A percentile compares a stretch with the other conserved stretches of the same genome.
These are phyloP conservation scores for Dianthus caryophyllus DNA, from an alignment of 148 eudicot genomes.

Conservation along the genomic window DNA sequence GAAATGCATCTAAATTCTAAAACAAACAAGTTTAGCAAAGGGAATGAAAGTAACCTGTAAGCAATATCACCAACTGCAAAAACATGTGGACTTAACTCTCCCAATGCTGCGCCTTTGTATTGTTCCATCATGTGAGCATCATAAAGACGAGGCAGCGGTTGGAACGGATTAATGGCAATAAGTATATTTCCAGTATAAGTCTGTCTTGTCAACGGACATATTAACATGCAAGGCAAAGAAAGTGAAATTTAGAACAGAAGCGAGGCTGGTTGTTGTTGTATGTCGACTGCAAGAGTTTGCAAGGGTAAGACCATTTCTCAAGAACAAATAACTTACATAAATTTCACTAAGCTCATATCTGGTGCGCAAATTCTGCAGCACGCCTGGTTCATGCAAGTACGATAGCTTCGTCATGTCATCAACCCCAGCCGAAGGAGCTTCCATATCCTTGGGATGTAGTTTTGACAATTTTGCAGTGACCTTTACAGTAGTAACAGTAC, in stretches of 20 bases:
- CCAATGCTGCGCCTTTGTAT: conserved; percentile 92
- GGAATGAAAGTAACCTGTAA: conserved; percentile 52
- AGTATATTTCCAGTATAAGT: conserved; percentile 97
- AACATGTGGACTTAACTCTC: conserved; percentile 94
- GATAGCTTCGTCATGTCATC: conserved; percentile 98
- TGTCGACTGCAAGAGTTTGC: too few species aligned
- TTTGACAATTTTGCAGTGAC: conserved; percentile 70
- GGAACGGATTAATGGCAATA: conserved; percentile 96
- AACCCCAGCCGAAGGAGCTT: conserved; percentile 96
- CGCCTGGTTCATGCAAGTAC: conserved; percentile 98
- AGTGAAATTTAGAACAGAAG: neutral
- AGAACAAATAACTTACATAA: conserved; percentile 51
- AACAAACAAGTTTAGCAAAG: conserved; percentile 10
- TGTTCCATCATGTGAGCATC: conserved; percentile 96
- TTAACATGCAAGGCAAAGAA: conserved; percentile 10
- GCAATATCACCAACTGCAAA: conserved; percentile 98
- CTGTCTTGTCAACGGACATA: conserved; percentile 40
- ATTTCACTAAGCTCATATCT: conserved; percentile 98
- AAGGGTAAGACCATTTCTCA: too few species aligned
- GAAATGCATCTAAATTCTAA: conserved; percentile 28
- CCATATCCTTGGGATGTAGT: conserved; percentile 80
- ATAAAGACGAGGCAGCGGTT: conserved; percentile 88
- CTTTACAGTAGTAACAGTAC: too few species aligned
- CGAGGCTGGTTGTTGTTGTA: neutral
- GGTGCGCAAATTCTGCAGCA: conserved; percentile 64